phyloP scores from a whole-genome alignment of 805 yeast species.

The Torulaspora quercuum region DNA sequence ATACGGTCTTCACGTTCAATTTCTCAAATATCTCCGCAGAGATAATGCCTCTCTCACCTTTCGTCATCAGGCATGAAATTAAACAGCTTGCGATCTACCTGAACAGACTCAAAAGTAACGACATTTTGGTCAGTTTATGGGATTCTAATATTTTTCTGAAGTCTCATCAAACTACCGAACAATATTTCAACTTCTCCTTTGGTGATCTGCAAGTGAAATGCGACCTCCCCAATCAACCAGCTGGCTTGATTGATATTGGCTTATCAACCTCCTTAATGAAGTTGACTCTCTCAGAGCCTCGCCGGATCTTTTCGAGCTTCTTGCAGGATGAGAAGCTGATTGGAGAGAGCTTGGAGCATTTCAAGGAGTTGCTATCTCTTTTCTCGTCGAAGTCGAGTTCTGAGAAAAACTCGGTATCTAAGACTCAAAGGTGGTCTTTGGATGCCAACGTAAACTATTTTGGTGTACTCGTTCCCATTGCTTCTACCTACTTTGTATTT shows the following conservation, averaged over 20 bases:
- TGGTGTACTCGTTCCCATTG: constrained; percentile 32
- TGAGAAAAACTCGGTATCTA: neutral
- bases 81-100: constrained; percentile 22
- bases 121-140: constrained; percentile 21
- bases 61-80: constrained; percentile 25
- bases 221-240: constrained; percentile 10
- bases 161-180: constrained; percentile 30
- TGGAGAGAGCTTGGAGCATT: constrained; percentile 20
- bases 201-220: constrained; percentile 23
- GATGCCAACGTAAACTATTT: constrained; percentile 27
- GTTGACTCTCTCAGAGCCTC: constrained; percentile 32
- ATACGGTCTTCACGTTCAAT: constrained; percentile 6
- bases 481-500: constrained; percentile 28
- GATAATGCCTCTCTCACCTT: constrained; percentile 26
- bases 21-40: constrained; percentile 28
- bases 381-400: constrained; percentile 3
- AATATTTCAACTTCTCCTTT: constrained; percentile 27
- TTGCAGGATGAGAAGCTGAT: constrained; percentile 30
- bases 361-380: constrained; percentile 15
- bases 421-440: constrained; percentile 19
- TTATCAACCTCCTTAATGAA: constrained; percentile 26
- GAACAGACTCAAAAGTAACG: constrained; percentile 19
- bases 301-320: constrained; percentile 24
- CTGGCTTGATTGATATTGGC: constrained; percentile 11
- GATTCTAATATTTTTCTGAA: constrained; percentile 27